phyloP scores from a whole-genome alignment of 768 basidiomycete genomes.

The Megacollybia marginata region DNA sequence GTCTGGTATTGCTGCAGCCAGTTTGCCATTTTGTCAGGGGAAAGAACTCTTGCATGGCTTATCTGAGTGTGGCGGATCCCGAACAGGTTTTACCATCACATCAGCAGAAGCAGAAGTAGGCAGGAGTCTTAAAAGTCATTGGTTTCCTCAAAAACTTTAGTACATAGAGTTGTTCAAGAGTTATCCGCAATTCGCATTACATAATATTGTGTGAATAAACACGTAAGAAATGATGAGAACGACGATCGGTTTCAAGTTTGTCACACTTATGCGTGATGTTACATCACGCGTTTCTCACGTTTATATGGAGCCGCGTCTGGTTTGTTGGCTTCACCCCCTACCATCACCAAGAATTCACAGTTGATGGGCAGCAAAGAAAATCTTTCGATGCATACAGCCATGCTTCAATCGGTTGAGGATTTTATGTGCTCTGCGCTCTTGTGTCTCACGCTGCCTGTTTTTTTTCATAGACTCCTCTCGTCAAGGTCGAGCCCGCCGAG shows the following conservation, averaged over 20 bases:
- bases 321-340: too few species aligned
- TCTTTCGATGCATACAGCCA: too few species aligned
- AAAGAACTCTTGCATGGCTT: conserved; percentile 41
- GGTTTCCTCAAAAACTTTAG: conserved; percentile 56
- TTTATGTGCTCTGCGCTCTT: too few species aligned
- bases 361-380: too few species aligned
- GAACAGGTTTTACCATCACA: conserved; percentile 20
- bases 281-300: too few species aligned
- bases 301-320: too few species aligned
- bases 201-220: too few species aligned
- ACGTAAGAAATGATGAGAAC: too few species aligned
- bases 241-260: too few species aligned
- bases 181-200: not conserved
- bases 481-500: conserved; percentile 23
- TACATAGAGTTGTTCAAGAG: not conserved
- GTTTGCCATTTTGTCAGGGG: conserved; percentile 40
- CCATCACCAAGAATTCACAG: too few species aligned
- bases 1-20: conserved; percentile 1
- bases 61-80: conserved; percentile 5
- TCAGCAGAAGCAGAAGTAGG: conserved; percentile 60
- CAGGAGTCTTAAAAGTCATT: conserved; percentile 48
- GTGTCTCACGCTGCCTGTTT: not conserved
- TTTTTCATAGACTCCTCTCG: conserved; percentile 5
- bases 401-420: too few species aligned
- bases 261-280: too few species aligned